A percentile compares a stretch with the other conserved stretches of the same genome.
Conservation (phyloP, 2,329 filamentous ascomycete species). For the Fusarium sp. region DNA sequence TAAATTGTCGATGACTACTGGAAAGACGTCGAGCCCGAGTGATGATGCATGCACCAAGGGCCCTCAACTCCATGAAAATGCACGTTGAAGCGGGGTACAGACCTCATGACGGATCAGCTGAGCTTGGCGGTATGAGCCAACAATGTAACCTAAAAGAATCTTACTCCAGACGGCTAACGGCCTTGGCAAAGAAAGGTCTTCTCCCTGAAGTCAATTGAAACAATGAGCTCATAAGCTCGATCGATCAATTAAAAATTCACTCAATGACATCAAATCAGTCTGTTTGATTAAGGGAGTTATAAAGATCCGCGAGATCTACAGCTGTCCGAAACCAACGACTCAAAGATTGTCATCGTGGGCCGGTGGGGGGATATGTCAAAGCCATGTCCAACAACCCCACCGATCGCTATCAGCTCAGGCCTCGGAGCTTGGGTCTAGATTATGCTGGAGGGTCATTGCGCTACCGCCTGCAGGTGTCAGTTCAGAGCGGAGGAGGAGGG, state of each 20-base stretch:
- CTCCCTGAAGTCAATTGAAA: background rate
- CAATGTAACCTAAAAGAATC: no score
- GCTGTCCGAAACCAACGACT: slow-evolving; percentile 18
- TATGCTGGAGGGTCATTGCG: background rate
- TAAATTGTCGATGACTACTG: slow-evolving; percentile 6
- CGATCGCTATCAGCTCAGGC: slow-evolving; percentile 9
- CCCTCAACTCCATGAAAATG: slow-evolving; percentile 12
- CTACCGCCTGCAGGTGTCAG: slow-evolving; percentile 8
- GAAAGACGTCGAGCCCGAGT: slow-evolving; percentile 9
- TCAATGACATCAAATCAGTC: slow-evolving; percentile 19
- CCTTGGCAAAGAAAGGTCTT: background rate
- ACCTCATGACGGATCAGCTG: slow-evolving; percentile 36
- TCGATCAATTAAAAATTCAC: background rate
- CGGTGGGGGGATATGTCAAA: background rate
- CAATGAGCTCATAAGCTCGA: background rate
- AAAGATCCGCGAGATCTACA: slow-evolving; percentile 29
- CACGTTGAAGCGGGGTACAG: slow-evolving; percentile 30
- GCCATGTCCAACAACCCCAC: background rate
- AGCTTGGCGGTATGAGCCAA: background rate
- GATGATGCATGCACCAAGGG: slow-evolving; percentile 25
- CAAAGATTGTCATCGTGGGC: slow-evolving; percentile 1
- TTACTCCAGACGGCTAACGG: background rate
- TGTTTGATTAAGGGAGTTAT: background rate
- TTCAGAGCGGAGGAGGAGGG: background rate
- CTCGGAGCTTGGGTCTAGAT: background rate